A percentile compares a stretch with the other conserved stretches of the same genome.
phyloP scores from a whole-genome alignment of 2,329 filamentous ascomycete species.

The Monosporascus sp. region DNA sequence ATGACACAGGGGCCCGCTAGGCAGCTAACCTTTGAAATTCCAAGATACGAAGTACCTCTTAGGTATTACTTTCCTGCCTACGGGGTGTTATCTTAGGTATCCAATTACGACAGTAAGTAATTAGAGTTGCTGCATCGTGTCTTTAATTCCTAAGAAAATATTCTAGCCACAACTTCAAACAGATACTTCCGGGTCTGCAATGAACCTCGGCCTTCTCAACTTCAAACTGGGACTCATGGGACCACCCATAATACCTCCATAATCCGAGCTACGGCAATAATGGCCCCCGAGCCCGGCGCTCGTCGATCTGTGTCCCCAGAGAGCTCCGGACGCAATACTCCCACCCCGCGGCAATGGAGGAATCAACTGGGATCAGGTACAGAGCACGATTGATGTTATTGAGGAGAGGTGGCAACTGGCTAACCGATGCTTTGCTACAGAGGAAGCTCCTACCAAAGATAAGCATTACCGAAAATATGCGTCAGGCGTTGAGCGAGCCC shows the following conservation, averaged over 20 bases:
- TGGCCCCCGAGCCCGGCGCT: conserved; percentile 60
- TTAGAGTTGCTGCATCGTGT: not conserved
- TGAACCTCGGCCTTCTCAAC: conserved; percentile 4
- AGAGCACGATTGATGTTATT: conserved; percentile 19
- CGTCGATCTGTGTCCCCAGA: conserved; percentile 67
- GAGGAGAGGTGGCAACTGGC: not conserved
- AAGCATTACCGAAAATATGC: conserved; percentile 84
- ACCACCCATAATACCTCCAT: conserved; percentile 19
- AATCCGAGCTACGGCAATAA: conserved; percentile 33
- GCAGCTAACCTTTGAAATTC: not conserved
- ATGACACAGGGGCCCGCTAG: not conserved
- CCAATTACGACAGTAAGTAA: not conserved
- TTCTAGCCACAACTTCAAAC: not conserved
- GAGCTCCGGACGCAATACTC: conserved; percentile 78
- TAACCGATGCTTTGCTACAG: conserved; percentile 23
- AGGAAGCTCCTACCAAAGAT: conserved; percentile 55
- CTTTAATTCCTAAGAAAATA: not conserved
- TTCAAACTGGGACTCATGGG: conserved; percentile 17
- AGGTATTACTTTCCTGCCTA: not conserved
- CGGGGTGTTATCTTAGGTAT: not conserved
- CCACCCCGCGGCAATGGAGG: conserved; percentile 70
- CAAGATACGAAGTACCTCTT: not conserved
- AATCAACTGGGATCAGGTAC: conserved; percentile 73
- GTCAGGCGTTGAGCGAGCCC: conserved; percentile 76
- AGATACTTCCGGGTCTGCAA: not conserved